Conservation (phyloP, 129 eudicot species). For the Tagetes patula region DNA sequence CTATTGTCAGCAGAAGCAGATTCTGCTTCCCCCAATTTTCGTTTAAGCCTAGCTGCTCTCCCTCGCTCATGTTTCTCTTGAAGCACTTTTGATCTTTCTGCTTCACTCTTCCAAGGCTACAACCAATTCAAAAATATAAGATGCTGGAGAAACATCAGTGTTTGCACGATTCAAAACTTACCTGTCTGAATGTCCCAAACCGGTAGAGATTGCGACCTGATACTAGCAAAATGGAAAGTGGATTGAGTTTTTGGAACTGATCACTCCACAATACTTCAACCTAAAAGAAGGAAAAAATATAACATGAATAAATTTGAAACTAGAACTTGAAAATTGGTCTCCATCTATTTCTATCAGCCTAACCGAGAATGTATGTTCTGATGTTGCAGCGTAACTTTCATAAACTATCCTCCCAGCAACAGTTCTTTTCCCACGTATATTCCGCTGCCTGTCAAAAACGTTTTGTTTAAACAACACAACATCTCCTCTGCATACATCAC, state of each 20-base stretch:
- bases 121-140: not conserved
- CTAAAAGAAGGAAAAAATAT: slow-evolving; percentile 30
- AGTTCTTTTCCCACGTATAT: slow-evolving; percentile 53
- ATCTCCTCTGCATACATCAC: slow-evolving; percentile 95
- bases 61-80: slow-evolving; percentile 81
- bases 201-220: slow-evolving; percentile 80
- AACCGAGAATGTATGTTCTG: slow-evolving; percentile 89
- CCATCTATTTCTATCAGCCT: slow-evolving; percentile 23
- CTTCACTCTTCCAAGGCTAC: slow-evolving; percentile 77
- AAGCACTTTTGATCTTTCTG: slow-evolving; percentile 63
- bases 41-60: slow-evolving; percentile 58
- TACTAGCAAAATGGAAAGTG: slow-evolving; percentile 69
- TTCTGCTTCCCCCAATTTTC: slow-evolving; percentile 45
- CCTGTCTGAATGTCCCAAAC: slow-evolving; percentile 80
- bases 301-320: slow-evolving; percentile 1
- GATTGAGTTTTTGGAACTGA: slow-evolving; percentile 50
- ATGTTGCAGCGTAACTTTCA: slow-evolving; percentile 87
- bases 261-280: slow-evolving; percentile 86
- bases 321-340: not conserved
- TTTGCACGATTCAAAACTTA: slow-evolving; percentile 16
- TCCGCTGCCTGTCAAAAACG: slow-evolving; percentile 47
- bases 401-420: slow-evolving; percentile 71
- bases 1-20: slow-evolving; percentile 15
- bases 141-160: not conserved
- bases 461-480: slow-evolving; percentile 73